Evolutionary conservation across 495 filamentous ascomycete species (phyloP), one percentile per base, ranked within the genome.

Genomic region (Penicillium cinerascens): DNA sequence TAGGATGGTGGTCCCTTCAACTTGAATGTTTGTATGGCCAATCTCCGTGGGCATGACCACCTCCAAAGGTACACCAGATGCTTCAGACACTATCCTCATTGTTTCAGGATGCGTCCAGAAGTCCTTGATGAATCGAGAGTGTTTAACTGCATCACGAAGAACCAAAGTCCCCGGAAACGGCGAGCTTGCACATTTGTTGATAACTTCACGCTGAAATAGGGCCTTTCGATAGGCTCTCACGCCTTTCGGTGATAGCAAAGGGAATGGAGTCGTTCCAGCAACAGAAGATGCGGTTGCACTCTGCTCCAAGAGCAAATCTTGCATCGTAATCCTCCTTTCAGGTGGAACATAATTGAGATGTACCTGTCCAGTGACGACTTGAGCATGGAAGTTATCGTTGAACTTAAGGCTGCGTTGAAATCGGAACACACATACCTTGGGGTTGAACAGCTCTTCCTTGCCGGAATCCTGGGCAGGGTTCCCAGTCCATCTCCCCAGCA

Each of bases 1-100:
- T 13, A 44, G 22, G 4, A 64, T 61, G 4, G 51, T 56, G 9
- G 47, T 10, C 18, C 63, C 53, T 35, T 60, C 51, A 18, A 60
- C 47, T 23, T 72, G 69, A 17, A 70, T 61, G 29, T 72, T 72
- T 0, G 67, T 67, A 54, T 72, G 68, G 0, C 63, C 67, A 10
- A 72, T 63, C 27, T 72, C 68, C 1, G 58, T 64, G 6, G 64
- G 55, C 67, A 72, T 65, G 13, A 65, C 47, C 4, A 63, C 40
- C 20, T 56, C 59, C 27, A 72, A 41, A 20, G 60, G 54, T 1
- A 70, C 63, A 6, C 65, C 67, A 0, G 49, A 52, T 18, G 56
- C 58, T 2, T 65, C 58, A 20, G 58, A 63, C 2, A 72, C 51
- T 9, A 62, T 63, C 10, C 53, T 50, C 49, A 65, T 58, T 6